phyloP scores from a whole-genome alignment of 2,329 filamentous ascomycete species.

The Mariannaea sp. region DNA sequence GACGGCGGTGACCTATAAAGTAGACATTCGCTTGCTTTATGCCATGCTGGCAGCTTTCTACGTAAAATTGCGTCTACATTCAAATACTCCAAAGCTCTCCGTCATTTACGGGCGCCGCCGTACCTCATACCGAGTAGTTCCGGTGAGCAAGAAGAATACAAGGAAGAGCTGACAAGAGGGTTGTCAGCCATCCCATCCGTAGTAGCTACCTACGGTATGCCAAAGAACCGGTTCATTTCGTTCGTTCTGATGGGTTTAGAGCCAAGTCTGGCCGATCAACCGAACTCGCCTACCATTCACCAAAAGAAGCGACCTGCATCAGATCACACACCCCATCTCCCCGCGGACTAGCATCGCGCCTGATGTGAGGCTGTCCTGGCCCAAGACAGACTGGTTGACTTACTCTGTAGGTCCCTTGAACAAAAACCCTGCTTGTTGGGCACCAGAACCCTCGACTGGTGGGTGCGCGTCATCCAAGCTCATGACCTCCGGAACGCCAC shows the following conservation, averaged over 20 bases:
- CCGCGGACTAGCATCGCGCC: background rate
- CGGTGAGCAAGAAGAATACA: no score
- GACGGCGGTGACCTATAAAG: no score
- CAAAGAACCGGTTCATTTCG: background rate
- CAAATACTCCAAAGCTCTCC: no score
- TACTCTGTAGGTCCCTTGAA: background rate
- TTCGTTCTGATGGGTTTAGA: no score
- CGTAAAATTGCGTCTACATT: no score
- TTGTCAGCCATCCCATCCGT: no score
- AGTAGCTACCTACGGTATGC: no score
- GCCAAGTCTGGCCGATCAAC: constrained; percentile 20
- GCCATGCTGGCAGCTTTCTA: no score
- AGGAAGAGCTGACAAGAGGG: no score
- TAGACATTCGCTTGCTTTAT: no score
- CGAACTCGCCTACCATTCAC: background rate
- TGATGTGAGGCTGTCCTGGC: background rate
- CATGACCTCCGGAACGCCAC: background rate
- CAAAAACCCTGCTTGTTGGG: background rate
- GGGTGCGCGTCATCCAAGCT: constrained; percentile 5
- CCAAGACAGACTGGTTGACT: background rate
- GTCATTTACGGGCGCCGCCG: no score
- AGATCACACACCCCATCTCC: constrained; percentile 1
- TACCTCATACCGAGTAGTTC: no score
- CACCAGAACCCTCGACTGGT: background rate
- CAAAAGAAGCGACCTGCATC: constrained; percentile 12